phyloP scores from a whole-genome alignment of 2,329 filamentous ascomycete genomes.

The Trichophyton equinum region DNA sequence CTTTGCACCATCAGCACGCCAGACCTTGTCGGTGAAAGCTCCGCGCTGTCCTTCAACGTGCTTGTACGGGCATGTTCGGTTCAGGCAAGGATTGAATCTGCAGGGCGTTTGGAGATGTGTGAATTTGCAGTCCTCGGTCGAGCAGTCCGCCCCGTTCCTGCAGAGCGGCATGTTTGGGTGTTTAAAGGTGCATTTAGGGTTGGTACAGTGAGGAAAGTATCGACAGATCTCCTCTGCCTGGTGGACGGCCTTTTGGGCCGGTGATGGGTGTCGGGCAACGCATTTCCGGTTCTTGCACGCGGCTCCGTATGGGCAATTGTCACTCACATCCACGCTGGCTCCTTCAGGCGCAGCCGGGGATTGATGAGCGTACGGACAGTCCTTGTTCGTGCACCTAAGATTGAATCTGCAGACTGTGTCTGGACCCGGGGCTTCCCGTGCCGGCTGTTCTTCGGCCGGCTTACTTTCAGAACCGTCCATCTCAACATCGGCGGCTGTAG shows the following conservation, averaged over 20 bases:
- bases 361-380: conserved; percentile 89
- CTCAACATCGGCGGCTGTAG: conserved; percentile 18
- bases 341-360: conserved; percentile 77
- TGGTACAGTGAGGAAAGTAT: conserved; percentile 85
- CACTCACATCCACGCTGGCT: conserved; percentile 61
- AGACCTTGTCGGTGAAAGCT: conserved; percentile 77
- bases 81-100: conserved; percentile 83
- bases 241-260: conserved; percentile 64
- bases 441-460: conserved; percentile 20
- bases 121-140: conserved; percentile 70
- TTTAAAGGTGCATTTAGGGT: conserved; percentile 74
- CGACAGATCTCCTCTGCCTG: conserved; percentile 78
- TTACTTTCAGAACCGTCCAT: conserved; percentile 29
- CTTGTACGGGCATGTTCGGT: conserved; percentile 75
- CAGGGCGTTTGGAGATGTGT: conserved; percentile 75
- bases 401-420: conserved; percentile 81
- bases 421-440: conserved; percentile 40
- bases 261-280: conserved; percentile 80
- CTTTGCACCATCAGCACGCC: conserved; percentile 51
- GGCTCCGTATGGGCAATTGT: conserved; percentile 71
- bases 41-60: conserved; percentile 85
- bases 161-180: conserved; percentile 80
- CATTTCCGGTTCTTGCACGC: conserved; percentile 97
- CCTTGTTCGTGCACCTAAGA: conserved; percentile 70
- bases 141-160: conserved; percentile 82